Base-by-base conservation (phyloP, 768 basidiomycete species). In the Exsudoporus frostii region DNA sequence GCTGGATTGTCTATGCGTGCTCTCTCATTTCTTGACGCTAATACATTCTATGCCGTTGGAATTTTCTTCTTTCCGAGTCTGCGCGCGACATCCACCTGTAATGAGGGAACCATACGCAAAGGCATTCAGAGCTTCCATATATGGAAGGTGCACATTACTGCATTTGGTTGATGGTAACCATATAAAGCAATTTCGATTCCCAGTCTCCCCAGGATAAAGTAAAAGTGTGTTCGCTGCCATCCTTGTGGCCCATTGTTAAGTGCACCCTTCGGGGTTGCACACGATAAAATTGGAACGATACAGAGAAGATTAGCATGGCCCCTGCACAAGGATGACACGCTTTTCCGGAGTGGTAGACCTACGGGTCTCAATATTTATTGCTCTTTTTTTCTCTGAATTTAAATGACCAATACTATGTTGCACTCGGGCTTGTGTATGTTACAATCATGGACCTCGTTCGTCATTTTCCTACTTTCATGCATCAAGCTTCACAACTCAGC, bases 261-360 rank as follows among this genome's bases (percentile, higher is more conserved):
- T 82, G 84, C 85, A 84, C 86, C 85, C 85, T 88, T 87, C 84
- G 85, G 85, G 85, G 89, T 86, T 86, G 85, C 89, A 89, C 87
- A 90, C 84, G 86, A 88, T 89, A 93, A 92, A 91, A 89, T 93
- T 92, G 92, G 90, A 94, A 93, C 91, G 89, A 94, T 95, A 94
- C 92, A 93, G 92, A 96, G 93, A 95, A 95, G 93, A 94, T 96
- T 94, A 95, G 93, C 93, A 96, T 96, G 90, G 94, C 92, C 93
- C 94, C 93, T 96, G 93, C 94, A 96, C 92, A 97, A 96, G 94
- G 93, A 96, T 95, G 93, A 94, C 93, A 95, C 90, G 89, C 88
- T 91, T 88, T 88, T 81, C 85, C 86, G 86, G 88, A 89, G 87
- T 88, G 86, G 87, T 87, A 87, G 71, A 71, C 71, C 69, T 73